Base-by-base conservation (phyloP, 2,329 filamentous ascomycete species). In the Eutypella sp. region DNA sequence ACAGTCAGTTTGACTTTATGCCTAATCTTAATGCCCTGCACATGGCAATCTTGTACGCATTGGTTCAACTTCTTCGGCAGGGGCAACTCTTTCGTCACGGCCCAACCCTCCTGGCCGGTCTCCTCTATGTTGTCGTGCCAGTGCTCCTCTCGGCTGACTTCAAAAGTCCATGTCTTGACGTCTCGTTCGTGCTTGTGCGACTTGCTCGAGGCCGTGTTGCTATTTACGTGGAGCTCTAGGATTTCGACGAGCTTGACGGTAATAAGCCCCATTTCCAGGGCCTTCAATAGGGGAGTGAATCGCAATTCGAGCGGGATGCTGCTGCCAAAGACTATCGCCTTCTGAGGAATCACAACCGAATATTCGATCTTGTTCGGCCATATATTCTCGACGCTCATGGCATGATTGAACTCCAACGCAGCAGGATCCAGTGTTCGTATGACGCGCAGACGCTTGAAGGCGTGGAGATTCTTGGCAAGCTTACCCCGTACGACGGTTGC, bases 281-380 rank as follows among this genome's bases (percentile, higher is more conserved):
- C 92, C 67, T 99, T 97, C 42, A 96, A 73, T 2, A 97, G 73
- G 0, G 92, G 91, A 2, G 90, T 88, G 51, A 97, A 83, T 51
- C 87, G 82, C 71, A 96, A 92, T 57, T 95, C 84, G 48, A 96
- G 77, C 1, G 84, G 82, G 41, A 97, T 83, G 19, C 78, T 78
- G n/a, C 89, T 95, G 41, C 93, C 93, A 58, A 96, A 95, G 16
- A 96, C 87, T 44, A 96, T 85, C 2, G 93, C 93, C 70, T 96
- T 96, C 60, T 89, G 91, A 0, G 93, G 92, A 10, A 95, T 88
- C 47, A 89, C 82, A 52, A 99, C 90, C 24, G 89, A 92, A 70
- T 99, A 99, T 64, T 95, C 89, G 57, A 97, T 81, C 73, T 99
- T 99, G 72, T 96, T 93, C 5, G 90, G 87, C 93, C 93, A 99